These are phyloP conservation scores for Coemansia pectinata DNA, from an alignment of 192 early-diverging fungal genomes.

Conservation along the genomic window DNA sequence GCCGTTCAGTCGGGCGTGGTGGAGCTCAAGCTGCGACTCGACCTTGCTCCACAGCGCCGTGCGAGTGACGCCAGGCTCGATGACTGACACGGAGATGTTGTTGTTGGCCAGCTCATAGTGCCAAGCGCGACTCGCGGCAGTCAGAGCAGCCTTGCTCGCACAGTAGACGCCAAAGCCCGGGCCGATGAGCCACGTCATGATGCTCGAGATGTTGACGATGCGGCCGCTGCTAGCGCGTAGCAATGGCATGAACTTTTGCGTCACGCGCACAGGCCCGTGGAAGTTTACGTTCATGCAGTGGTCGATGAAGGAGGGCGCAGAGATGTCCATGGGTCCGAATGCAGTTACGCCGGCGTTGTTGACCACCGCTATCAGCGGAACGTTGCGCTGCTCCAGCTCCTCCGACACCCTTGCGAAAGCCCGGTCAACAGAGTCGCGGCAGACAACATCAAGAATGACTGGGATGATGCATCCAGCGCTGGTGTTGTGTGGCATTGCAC, in stretches of 20 bases:
- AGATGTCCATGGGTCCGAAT: constrained; percentile 53
- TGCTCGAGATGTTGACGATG: constrained; percentile 56
- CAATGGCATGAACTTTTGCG: constrained; percentile 53
- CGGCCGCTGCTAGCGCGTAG: constrained; percentile 47
- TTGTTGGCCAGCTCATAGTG: constrained; percentile 47
- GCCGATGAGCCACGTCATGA: constrained; percentile 56
- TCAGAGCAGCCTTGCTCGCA: constrained; percentile 57
- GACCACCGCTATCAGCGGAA: constrained; percentile 51
- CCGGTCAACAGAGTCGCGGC: constrained; percentile 37
- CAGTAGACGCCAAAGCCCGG: constrained; percentile 58
- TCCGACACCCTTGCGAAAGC: constrained; percentile 28
- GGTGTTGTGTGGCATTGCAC: not conserved
- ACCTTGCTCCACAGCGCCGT: constrained; percentile 57
- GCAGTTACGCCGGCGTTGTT: constrained; percentile 58
- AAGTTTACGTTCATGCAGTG: constrained; percentile 55
- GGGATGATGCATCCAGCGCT: constrained; percentile 36
- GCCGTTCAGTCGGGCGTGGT: constrained; percentile 52
- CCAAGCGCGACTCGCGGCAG: constrained; percentile 48
- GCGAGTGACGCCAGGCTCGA: constrained; percentile 50
- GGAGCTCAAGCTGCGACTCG: constrained; percentile 50
- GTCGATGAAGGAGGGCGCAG: constrained; percentile 33
- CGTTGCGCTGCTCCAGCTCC: constrained; percentile 33
- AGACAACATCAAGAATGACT: constrained; percentile 51
- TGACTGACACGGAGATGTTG: constrained; percentile 47
- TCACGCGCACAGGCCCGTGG: constrained; percentile 50